Evolutionary conservation across 129 eudicot species (phyloP).

Genomic region (Calendula officinalis): DNA sequence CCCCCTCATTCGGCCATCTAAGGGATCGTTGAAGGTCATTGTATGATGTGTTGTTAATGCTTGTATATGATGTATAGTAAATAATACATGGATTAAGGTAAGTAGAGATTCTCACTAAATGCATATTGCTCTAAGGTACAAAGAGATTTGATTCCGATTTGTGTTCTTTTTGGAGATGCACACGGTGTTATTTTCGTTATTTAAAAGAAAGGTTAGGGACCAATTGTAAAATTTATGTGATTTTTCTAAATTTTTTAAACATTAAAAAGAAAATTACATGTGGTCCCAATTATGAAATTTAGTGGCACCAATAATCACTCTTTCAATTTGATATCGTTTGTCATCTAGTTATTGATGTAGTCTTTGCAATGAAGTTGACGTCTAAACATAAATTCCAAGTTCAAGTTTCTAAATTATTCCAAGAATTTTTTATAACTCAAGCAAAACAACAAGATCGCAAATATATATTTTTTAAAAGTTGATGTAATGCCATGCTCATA

Average conservation of each 20-base stretch:
- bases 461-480: background rate
- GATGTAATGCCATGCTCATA: background rate
- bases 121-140: too few relatives aligned
- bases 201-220: background rate
- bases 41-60: too few relatives aligned
- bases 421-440: background rate
- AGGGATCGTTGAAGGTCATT: too few relatives aligned
- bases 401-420: background rate
- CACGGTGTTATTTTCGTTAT: background rate
- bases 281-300: slow-evolving; percentile 12
- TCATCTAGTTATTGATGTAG: background rate
- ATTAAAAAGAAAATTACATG: background rate
- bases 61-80: too few relatives aligned
- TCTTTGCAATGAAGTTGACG: background rate
- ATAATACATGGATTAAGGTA: too few relatives aligned
- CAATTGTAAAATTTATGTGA: slow-evolving; percentile 5
- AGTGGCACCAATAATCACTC: background rate
- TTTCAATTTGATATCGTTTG: slow-evolving; percentile 8
- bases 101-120: too few relatives aligned
- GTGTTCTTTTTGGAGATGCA: too few relatives aligned
- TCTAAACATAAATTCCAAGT: background rate
- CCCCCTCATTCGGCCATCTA: too few relatives aligned
- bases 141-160: too few relatives aligned
- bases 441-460: background rate
- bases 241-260: background rate